Conservation (phyloP, 1,139 yeast species). For the Blastobotrys capitulatus region DNA sequence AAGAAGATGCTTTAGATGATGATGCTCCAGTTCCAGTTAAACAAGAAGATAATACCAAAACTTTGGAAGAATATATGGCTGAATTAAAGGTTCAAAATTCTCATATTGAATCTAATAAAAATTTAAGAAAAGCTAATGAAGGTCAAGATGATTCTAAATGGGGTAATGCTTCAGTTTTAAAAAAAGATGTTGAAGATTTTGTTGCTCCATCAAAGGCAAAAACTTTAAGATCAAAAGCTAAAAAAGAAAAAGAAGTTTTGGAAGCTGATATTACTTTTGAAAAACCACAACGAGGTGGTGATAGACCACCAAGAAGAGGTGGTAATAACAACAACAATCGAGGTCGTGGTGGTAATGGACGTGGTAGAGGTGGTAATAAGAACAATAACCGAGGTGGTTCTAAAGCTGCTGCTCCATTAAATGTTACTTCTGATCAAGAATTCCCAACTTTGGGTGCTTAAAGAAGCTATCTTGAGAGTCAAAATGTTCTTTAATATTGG, state of each 20-base stretch:
- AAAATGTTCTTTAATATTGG: background rate
- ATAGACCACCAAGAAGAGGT: constrained; percentile 27
- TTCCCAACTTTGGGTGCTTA: constrained; percentile 33
- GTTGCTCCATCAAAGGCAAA: constrained; percentile 47
- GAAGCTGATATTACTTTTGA: constrained; percentile 59
- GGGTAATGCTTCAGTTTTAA: constrained; percentile 31
- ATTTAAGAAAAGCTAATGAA: constrained; percentile 53
- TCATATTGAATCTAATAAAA: constrained; percentile 40
- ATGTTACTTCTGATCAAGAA: constrained; percentile 26
- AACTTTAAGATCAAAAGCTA: constrained; percentile 43
- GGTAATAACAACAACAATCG: constrained; percentile 21
- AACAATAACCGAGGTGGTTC: background rate
- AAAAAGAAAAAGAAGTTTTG: constrained; percentile 62
- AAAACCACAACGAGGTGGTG: constrained; percentile 36
- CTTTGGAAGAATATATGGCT: constrained; percentile 69
- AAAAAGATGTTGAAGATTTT: constrained; percentile 41
- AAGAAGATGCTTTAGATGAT: constrained; percentile 38
- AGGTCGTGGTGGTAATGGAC: constrained; percentile 12
- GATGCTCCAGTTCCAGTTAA: constrained; percentile 31
- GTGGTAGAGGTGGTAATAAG: constrained; percentile 11
- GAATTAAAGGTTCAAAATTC: constrained; percentile 49
- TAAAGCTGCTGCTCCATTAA: constrained; percentile 15
- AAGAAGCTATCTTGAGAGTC: background rate
- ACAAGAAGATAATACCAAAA: constrained; percentile 39
- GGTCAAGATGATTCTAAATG: constrained; percentile 53